Evolutionary conservation across 768 basidiomycete genomes (phyloP), one percentile per base, ranked within the genome.

Genomic region (Macrolepiota fuliginosa): DNA sequence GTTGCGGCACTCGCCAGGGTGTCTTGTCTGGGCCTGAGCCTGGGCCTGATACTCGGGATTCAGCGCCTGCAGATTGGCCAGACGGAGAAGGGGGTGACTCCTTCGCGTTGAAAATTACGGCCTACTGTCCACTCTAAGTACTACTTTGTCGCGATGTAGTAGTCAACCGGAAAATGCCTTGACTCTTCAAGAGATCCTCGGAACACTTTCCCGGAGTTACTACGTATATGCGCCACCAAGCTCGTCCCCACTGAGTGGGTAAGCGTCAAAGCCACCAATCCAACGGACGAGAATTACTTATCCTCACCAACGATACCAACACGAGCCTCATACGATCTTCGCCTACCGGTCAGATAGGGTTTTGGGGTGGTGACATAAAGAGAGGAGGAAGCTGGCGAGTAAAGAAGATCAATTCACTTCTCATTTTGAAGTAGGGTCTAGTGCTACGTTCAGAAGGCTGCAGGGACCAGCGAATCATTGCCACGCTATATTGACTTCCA

Each of bases 331-430:
- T 45, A 35, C 17, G 32, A 32, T 40, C 22, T 39, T 37, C 57
- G 17, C 24, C 24, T 36, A 54, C 22, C 57, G 36, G 36, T 58
- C 47, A 50, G 12, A 57, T 37, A 50, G 57, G 57, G 47, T 58
- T 54, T 58, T 58, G 57, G 57, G 57, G 46, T 58, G 47, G 47
- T 39, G 57, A 58, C 45, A 58, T 40, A 51, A 24, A 29, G 19
- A 29, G 25, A 58, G 40, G 36, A 25, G 17, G n/a, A 51, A 42
- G 10, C n/a, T 11, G 22, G 29, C 10, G 35, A 19, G 45, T 24
- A 55, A 46, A 56, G 40, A 47, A 56, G 45, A 46, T 47, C 55
- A 35, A 42, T 25, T 5, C 13, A 29, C 37, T 24, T 49, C 45
- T 29, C 46, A 47, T 49, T 25, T 25, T 19, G 6, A 36, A 17